Conservation (phyloP, 2,329 filamentous ascomycete species). For the Trichoderma sp. region DNA sequence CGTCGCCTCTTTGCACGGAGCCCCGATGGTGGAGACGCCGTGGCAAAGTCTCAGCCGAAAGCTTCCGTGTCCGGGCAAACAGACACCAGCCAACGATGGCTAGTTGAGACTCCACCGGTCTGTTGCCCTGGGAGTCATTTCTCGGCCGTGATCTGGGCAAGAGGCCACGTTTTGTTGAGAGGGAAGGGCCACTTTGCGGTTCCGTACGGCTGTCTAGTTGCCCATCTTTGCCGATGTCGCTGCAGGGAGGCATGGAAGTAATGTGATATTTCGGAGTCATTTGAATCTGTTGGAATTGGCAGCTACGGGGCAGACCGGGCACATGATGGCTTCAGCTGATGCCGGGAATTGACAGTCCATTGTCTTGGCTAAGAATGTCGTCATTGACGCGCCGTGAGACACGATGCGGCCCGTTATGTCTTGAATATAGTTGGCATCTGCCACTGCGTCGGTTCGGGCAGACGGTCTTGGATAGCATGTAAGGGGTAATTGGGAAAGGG, state of each 20-base stretch:
- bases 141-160: not conserved
- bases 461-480: not conserved
- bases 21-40: conserved; percentile 2
- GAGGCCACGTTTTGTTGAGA: not conserved
- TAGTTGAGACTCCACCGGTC: not conserved
- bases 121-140: not conserved
- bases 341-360: not conserved
- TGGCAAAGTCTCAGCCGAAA: conserved; percentile 5
- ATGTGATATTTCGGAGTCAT: not conserved
- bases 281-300: not conserved
- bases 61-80: conserved; percentile 4
- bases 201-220: not conserved
- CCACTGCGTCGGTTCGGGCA: not conserved
- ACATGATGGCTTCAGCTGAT: not conserved
- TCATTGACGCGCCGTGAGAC: not conserved
- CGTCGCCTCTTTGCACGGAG: not conserved
- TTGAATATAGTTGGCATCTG: not conserved
- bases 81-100: not conserved
- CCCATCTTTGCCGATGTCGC: not conserved
- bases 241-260: not conserved
- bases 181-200: not conserved
- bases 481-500: not conserved
- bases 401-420: not conserved
- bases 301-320: not conserved
- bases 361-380: not conserved